Percentiles rank a stretch among this genome's conserved stretches.
Evolutionary conservation across 1,284 basidiomycete species (phyloP).

Genomic region (Moesziomyces antarcticus): DNA sequence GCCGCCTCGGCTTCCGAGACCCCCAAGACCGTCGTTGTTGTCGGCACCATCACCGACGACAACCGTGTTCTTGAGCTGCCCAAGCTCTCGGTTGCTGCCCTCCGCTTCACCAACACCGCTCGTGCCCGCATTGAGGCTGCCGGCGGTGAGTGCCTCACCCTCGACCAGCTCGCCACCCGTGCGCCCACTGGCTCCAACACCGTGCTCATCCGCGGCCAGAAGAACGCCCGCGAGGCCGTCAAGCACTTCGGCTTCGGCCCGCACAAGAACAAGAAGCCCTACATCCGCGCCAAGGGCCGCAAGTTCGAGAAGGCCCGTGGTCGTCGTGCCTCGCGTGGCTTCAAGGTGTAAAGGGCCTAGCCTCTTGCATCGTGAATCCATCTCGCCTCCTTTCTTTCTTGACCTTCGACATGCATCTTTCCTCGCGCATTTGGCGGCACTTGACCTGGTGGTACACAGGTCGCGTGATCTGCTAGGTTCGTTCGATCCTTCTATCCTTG

Average conservation of each 20-base stretch:
- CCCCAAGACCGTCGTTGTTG: conserved; percentile 84
- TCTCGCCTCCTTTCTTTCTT: background rate
- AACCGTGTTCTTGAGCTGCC: conserved; percentile 87
- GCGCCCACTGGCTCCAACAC: conserved; percentile 96
- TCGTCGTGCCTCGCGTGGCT: conserved; percentile 69
- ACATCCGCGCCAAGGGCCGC: conserved; percentile 93
- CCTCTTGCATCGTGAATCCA: background rate
- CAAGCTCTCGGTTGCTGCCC: conserved; percentile 92
- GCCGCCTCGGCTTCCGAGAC: conserved; percentile 65
- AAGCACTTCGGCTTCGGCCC: conserved; percentile 82
- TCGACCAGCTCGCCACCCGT: conserved; percentile 95
- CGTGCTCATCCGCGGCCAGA: conserved; percentile 88
- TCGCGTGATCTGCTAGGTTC: background rate
- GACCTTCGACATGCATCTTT: background rate
- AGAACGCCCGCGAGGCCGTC: conserved; percentile 91
- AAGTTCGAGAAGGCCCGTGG: conserved; percentile 76
- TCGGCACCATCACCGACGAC: conserved; percentile 96
- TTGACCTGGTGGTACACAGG: background rate
- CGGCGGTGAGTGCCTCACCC: conserved; percentile 92
- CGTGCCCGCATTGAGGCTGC: conserved; percentile 94
- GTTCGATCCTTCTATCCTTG: background rate
- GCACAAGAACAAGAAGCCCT: conserved; percentile 83
- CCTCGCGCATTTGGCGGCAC: too few relatives aligned
- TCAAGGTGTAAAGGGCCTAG: conserved; percentile 64
- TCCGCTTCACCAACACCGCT: conserved; percentile 92